phyloP scores from a whole-genome alignment of 2,329 filamentous ascomycete species.

The Aspergillus versicolor region DNA sequence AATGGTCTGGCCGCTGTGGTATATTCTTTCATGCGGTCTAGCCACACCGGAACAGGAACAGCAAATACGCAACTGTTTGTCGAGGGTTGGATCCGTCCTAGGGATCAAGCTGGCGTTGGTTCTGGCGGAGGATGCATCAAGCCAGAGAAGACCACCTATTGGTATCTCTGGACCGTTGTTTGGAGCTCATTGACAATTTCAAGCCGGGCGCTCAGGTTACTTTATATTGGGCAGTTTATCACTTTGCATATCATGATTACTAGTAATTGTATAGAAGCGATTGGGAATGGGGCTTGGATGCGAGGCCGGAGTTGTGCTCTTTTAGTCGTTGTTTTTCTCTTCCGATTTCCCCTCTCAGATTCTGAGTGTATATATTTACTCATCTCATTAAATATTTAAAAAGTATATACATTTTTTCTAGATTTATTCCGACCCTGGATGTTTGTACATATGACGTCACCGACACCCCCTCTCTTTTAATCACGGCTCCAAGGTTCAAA shows the following conservation, averaged over 20 bases:
- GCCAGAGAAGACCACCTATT: neutral
- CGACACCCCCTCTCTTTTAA: neutral
- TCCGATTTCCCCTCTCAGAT: neutral
- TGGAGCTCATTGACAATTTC: neutral
- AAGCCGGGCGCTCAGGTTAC: neutral
- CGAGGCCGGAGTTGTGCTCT: neutral
- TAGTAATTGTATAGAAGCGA: neutral
- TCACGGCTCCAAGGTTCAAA: too few species aligned
- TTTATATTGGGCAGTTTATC: neutral
- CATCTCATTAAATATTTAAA: neutral
- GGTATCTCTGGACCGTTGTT: neutral
- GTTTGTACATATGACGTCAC: neutral
- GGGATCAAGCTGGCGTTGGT: constrained; percentile 37
- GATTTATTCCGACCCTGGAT: too few species aligned
- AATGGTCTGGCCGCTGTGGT: constrained; percentile 41
- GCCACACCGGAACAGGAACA: constrained; percentile 30
- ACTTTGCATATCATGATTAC: neutral
- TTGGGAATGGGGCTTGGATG: neutral
- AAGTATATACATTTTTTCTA: neutral
- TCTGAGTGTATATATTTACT: neutral
- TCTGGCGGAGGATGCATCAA: constrained; percentile 21
- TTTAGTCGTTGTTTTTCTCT: neutral
- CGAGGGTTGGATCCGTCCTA: constrained; percentile 29
- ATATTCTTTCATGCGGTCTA: constrained; percentile 32
- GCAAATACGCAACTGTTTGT: constrained; percentile 28